These are phyloP conservation scores for Paratinospora sagittata DNA, from an alignment of 164 flowering plant genomes.

Conservation along the genomic window DNA sequence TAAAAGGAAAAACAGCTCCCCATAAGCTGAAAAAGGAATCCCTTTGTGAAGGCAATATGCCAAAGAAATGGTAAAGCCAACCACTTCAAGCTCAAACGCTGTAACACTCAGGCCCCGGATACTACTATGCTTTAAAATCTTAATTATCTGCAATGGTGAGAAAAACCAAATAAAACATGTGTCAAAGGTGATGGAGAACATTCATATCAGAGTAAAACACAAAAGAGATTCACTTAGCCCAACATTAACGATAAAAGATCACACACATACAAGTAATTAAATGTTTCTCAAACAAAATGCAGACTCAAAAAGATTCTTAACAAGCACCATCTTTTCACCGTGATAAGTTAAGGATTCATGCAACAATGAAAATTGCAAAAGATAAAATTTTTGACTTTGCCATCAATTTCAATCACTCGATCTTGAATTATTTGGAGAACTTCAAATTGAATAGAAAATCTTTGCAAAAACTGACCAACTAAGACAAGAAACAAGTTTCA, in stretches of 20 bases:
- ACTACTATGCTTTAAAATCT: conserved; percentile 73
- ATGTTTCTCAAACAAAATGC: no score
- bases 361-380: no score
- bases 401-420: no score
- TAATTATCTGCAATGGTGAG: conserved; percentile 53
- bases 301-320: no score
- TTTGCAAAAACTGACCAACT: no score
- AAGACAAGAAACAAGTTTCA: no score
- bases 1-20: conserved; percentile 79
- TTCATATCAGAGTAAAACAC: background rate
- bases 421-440: no score
- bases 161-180: background rate
- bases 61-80: conserved; percentile 85
- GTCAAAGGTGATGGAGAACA: background rate
- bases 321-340: no score
- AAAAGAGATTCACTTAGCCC: background rate
- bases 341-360: no score
- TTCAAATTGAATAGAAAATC: no score
- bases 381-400: no score
- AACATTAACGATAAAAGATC: background rate
- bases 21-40: conserved; percentile 93
- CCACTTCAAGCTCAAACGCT: conserved; percentile 90
- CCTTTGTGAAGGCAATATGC: conserved; percentile 90
- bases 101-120: conserved; percentile 78
- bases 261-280: background rate